phyloP scores from a whole-genome alignment of 2,329 filamentous ascomycete genomes.

The Byssoonygena ceratinophila region DNA sequence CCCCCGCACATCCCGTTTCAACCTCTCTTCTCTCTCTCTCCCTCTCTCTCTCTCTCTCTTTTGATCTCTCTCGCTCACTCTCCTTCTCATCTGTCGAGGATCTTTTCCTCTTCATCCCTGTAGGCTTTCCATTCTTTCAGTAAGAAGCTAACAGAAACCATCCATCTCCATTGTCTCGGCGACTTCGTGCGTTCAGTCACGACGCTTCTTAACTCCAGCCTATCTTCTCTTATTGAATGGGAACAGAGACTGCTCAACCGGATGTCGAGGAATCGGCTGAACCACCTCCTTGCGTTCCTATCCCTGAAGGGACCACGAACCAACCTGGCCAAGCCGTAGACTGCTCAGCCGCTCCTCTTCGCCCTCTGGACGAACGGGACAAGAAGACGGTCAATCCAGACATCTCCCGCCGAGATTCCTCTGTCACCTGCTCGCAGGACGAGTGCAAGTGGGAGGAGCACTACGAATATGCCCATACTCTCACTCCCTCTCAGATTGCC shows the following conservation, averaged over 20 bases:
- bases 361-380: conserved; percentile 14
- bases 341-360: conserved; percentile 14
- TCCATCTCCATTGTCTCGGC: background rate
- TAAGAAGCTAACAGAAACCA: background rate
- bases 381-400: conserved; percentile 14
- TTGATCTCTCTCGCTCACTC: background rate
- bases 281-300: conserved; percentile 31
- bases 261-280: conserved; percentile 37
- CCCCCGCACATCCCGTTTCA: background rate
- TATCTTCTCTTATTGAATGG: conserved; percentile 28
- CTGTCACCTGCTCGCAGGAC: conserved; percentile 9
- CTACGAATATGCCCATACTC: conserved; percentile 22
- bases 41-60: background rate
- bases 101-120: background rate
- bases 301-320: conserved; percentile 19
- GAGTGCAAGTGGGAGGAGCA: conserved; percentile 11
- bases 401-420: conserved; percentile 4
- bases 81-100: background rate
- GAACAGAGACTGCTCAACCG: conserved; percentile 29
- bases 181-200: conserved; percentile 6
- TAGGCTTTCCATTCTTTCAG: background rate
- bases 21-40: conserved; percentile 1
- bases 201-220: conserved; percentile 4
- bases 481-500: conserved; percentile 19
- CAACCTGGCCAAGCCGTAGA: conserved; percentile 19